phyloP scores from a whole-genome alignment of 805 yeast species.

The Hanseniaspora guilliermondii region DNA sequence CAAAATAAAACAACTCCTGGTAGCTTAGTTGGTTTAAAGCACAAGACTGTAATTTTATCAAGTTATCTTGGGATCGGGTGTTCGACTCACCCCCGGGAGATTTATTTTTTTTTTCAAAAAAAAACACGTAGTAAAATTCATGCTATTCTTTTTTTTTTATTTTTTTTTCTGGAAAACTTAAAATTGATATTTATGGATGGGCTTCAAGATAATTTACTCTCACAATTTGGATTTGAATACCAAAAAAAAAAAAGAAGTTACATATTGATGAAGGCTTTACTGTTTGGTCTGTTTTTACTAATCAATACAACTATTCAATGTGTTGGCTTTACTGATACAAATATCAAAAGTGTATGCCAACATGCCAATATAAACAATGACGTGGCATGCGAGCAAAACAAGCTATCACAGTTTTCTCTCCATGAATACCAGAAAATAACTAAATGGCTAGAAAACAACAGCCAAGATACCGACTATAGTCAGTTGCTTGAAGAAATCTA shows the following conservation, averaged over 20 bases:
- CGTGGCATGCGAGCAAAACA: constrained; percentile 2
- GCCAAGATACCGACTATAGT: not conserved
- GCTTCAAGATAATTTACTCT: too few species aligned
- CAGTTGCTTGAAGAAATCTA: constrained; percentile 1
- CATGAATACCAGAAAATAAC: constrained; percentile 9
- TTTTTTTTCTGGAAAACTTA: not conserved
- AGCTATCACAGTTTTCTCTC: not conserved
- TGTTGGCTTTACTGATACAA: not conserved
- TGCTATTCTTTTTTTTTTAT: not conserved
- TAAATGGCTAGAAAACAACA: not conserved
- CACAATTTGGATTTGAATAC: not conserved
- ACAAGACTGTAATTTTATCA: constrained; percentile 13
- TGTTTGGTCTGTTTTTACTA: not conserved
- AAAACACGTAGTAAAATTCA: too few species aligned
- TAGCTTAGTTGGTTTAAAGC: constrained; percentile 15
- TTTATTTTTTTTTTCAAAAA: constrained; percentile 4
- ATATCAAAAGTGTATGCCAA: not conserved
- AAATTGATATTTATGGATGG: too few species aligned
- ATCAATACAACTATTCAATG: not conserved
- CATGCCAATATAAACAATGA: not conserved
- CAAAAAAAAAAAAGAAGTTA: not conserved
- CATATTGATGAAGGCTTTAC: not conserved
- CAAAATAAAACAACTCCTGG: constrained; percentile 10
- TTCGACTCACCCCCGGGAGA: constrained; percentile 15
- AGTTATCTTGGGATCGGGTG: constrained; percentile 15